Evolutionary conservation across 148 eudicot species (phyloP), one percentile per base, ranked within the genome.

Genomic region (Vaccinium myrtillus): DNA sequence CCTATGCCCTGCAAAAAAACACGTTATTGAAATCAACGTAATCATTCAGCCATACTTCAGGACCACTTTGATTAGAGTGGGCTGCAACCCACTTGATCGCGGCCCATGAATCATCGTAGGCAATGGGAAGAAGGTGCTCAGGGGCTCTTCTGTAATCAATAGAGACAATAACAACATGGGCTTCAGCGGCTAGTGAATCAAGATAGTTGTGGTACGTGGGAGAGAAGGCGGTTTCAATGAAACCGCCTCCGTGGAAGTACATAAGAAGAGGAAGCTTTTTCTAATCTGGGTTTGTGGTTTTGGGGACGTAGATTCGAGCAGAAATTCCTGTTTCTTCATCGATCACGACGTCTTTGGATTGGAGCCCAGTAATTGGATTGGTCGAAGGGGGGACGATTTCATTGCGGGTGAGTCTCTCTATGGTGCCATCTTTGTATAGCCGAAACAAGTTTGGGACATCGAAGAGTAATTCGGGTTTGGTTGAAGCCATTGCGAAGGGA

Each of bases 241-340:
- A 94, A 5, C 86, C 92, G 8, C 95, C 95, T 0, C 95, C 95
- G 50, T 92, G 97, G 55, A 69, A 87, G 88, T 91, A 92, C 5
- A 94, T 32, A 0, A 92, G 71, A n/a, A 94, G 84, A 25, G 97
- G 97, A 15, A 90, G 83, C 65, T 54, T 51, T 54, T 84, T 88
- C 3, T 84, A 43, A 10, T 55, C 49, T 18, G 81, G 61, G 9
- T 81, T 46, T 0, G 75, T 1, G 46, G 49, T 51, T 51, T 2
- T 21, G 13, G 96, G 96, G 6, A 87, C 84, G 87, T 84, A 92
- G 4, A 93, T 78, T 3, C 96, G 86, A 15, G 88, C 93, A 2
- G 84, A 80, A 0, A 90, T 49, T 36, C 71, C 76, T 8, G 83
- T 69, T 6, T 86, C 84, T 0, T 58, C 3, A 1, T 86, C 75